Conservation (phyloP, 2,329 filamentous ascomycete species). For the Ophiostoma sp. region DNA sequence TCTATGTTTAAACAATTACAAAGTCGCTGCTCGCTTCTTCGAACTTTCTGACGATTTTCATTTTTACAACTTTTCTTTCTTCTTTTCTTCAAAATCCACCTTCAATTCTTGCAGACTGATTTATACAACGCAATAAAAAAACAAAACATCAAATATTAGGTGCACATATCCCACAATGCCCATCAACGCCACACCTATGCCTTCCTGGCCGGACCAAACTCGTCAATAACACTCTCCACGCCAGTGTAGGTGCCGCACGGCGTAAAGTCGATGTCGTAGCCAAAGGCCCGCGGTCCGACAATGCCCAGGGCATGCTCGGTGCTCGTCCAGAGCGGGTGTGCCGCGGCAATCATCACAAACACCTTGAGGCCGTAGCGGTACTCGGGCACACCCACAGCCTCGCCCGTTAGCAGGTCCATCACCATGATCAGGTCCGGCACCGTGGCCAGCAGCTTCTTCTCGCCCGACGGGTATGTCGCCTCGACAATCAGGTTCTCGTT, state of each 20-base stretch:
- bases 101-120: no score
- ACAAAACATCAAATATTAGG: no score
- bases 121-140: no score
- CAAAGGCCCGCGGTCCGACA: conserved; percentile 39
- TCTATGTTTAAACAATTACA: no score
- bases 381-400: conserved; percentile 49
- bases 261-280: conserved; percentile 45
- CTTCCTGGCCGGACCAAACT: conserved; percentile 34
- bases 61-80: no score
- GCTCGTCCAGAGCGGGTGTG: conserved; percentile 50
- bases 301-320: conserved; percentile 45
- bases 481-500: conserved; percentile 31
- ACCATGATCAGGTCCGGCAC: conserved; percentile 48
- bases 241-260: conserved; percentile 46
- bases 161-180: no score
- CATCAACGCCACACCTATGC: not conserved
- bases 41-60: no score
- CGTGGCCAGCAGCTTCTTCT: conserved; percentile 38
- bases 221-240: conserved; percentile 50
- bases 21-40: no score
- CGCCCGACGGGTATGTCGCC: conserved; percentile 29
- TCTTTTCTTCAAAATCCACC: no score
- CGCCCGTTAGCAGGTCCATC: conserved; percentile 45
- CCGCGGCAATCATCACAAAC: conserved; percentile 49
- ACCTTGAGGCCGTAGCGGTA: conserved; percentile 51